These are phyloP conservation scores for Bipolaris victoriae DNA, from an alignment of 2,329 filamentous ascomycete genomes.

Conservation along the genomic window DNA sequence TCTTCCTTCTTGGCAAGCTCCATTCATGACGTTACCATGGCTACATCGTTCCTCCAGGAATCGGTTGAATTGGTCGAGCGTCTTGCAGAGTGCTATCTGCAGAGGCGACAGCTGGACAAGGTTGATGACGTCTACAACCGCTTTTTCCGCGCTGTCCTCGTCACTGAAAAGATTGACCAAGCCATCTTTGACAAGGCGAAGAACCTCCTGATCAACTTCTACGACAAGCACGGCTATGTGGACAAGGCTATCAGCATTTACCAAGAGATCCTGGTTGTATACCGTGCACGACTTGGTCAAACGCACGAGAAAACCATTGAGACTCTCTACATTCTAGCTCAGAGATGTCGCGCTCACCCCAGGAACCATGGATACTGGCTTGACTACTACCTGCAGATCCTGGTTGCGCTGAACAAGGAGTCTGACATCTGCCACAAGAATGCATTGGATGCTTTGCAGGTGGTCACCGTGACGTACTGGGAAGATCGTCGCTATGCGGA, in stretches of 20 bases:
- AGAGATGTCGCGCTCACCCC: slow-evolving; percentile 44
- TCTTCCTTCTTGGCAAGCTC: slow-evolving; percentile 54
- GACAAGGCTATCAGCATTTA: slow-evolving; percentile 47
- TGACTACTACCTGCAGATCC: slow-evolving; percentile 57
- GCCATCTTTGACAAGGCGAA: slow-evolving; percentile 45
- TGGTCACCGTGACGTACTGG: slow-evolving; percentile 55
- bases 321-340: slow-evolving; percentile 56
- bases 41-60: slow-evolving; percentile 52
- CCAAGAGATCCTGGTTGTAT: slow-evolving; percentile 49
- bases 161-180: slow-evolving; percentile 37
- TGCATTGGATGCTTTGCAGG: slow-evolving; percentile 51
- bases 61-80: slow-evolving; percentile 56
- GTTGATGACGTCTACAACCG: slow-evolving; percentile 49
- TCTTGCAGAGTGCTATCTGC: slow-evolving; percentile 55
- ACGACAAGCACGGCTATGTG: slow-evolving; percentile 48
- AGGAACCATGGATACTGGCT: slow-evolving; percentile 54
- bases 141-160: slow-evolving; percentile 48
- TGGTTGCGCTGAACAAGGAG: slow-evolving; percentile 51
- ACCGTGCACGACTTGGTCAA: slow-evolving; percentile 37
- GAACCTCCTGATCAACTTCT: slow-evolving; percentile 45
- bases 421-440: slow-evolving; percentile 48
- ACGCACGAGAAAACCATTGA: slow-evolving; percentile 55
- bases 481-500: slow-evolving; percentile 49
- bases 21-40: slow-evolving; percentile 53
- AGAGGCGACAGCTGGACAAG: slow-evolving; percentile 46